phyloP scores from a whole-genome alignment of 2,329 filamentous ascomycete genomes.

The Xylaria polymorpha region DNA sequence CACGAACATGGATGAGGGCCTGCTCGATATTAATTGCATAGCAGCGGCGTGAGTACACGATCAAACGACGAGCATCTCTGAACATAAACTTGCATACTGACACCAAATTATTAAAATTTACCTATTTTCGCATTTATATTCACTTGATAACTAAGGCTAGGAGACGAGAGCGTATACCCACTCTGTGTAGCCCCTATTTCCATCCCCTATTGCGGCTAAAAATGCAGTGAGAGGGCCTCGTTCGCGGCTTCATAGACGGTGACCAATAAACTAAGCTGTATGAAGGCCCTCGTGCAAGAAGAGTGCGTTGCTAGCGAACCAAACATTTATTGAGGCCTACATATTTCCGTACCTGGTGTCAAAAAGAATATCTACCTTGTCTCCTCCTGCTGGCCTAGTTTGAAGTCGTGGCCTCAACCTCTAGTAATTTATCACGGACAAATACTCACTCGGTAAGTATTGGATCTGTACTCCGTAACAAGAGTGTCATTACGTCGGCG shows the following conservation, averaged over 20 bases:
- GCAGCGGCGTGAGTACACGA: background rate
- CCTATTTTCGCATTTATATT: background rate
- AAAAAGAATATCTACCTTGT: background rate
- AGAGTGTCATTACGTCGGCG: too few relatives aligned
- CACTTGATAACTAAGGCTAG: background rate
- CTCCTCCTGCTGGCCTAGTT: background rate
- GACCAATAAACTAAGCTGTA: background rate
- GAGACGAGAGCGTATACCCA: background rate
- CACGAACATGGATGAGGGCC: conserved; percentile 37
- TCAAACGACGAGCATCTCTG: background rate
- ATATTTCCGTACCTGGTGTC: background rate
- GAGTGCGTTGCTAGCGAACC: background rate
- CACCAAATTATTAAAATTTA: background rate
- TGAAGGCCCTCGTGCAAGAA: background rate
- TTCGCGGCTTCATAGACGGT: background rate
- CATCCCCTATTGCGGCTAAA: background rate
- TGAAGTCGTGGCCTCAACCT: background rate
- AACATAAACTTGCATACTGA: background rate
- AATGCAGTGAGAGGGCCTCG: background rate
- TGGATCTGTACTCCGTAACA: too few relatives aligned
- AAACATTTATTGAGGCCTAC: background rate
- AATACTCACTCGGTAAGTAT: too few relatives aligned
- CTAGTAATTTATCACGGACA: too few relatives aligned
- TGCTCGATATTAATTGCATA: conserved; percentile 36
- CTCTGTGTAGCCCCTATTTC: background rate